These are phyloP conservation scores for Penicillium rolfsii DNA, from an alignment of 2,329 filamentous ascomycete species.

Conservation along the genomic window DNA sequence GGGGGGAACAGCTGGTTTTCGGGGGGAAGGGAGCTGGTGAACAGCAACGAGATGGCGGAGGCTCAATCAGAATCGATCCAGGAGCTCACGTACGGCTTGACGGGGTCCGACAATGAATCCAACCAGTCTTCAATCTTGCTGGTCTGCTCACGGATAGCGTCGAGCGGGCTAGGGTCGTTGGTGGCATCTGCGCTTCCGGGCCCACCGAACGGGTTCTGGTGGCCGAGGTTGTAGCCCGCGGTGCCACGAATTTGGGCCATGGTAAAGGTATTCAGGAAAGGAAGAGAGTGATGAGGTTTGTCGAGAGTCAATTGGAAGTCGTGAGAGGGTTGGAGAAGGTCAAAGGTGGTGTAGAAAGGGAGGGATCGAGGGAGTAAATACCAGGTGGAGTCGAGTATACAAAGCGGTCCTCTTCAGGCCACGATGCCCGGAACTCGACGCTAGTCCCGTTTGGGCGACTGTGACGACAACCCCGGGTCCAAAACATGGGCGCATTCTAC, in stretches of 20 bases:
- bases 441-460: conserved; percentile 34
- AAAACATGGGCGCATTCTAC: conserved; percentile 17
- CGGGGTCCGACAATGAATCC: conserved; percentile 82
- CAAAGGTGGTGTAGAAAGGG: conserved; percentile 17
- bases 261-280: conserved; percentile 21
- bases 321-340: conserved; percentile 14
- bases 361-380: conserved; percentile 23
- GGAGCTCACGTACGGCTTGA: conserved; percentile 80
- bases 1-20: conserved; percentile 1
- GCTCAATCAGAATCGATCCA: neutral
- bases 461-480: conserved; percentile 31
- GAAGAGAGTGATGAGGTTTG: neutral
- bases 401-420: conserved; percentile 42
- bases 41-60: neutral
- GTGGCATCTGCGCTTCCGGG: conserved; percentile 62
- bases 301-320: conserved; percentile 6
- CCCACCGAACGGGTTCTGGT: conserved; percentile 71
- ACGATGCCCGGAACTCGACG: conserved; percentile 44
- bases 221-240: conserved; percentile 81
- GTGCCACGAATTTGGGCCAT: conserved; percentile 65
- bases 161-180: conserved; percentile 75
- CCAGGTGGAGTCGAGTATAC: conserved; percentile 28
- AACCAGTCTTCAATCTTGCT: conserved; percentile 97
- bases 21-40: neutral
- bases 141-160: conserved; percentile 89